Base-by-base conservation (phyloP, 1,139 yeast genomes). In the Groenewaldozyma sp. region DNA sequence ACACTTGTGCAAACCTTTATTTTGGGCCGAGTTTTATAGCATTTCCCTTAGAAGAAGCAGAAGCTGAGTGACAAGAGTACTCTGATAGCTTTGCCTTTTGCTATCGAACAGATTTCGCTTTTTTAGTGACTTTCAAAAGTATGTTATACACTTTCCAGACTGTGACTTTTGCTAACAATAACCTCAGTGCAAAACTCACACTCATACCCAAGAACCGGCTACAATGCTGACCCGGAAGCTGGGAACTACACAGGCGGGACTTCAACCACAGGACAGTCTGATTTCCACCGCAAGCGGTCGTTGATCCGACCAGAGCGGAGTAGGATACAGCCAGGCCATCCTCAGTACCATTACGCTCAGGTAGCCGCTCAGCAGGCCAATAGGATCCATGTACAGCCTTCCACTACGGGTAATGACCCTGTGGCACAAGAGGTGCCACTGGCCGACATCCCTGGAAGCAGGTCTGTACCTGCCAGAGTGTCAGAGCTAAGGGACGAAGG, bases 291-390 rank as follows among this genome's bases (percentile, higher is more conserved):
- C 41, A 80, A 78, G 55, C 70, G 71, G 53, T 82, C 94, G 1
- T 67, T 86, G 47, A 82, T 84, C 31, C 71, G 83, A 47, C 94
- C 93, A 2, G 95, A 86, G 58, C 70, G 95, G 48, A 76, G 80
- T 37, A 67, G 87, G 41, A 65, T 82, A 47, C 71, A 74, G 48
- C 77, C 74, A 11, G 72, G 71, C 45, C 83, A 82, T 55, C 93
- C 91, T 2, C 76, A 80, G 42, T 82, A 70, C 59, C 88, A 82
- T 58, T 84, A 84, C 59, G 73, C 86, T n/a, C 88, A 82, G 51
- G 57, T 54, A 17, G 80, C 81, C 20, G 81, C 91, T 7, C 75
- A 78, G 43, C 83, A 81, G 52, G 67, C 79, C 3, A 70, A 68
- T 44, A 79, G 78, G 52, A 64, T 83, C 45, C 55, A 58, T 21